Percentiles rank a stretch among this genome's conserved stretches.
phyloP scores from a whole-genome alignment of 192 early-diverging fungal genomes.

The Coemansia sp. region DNA sequence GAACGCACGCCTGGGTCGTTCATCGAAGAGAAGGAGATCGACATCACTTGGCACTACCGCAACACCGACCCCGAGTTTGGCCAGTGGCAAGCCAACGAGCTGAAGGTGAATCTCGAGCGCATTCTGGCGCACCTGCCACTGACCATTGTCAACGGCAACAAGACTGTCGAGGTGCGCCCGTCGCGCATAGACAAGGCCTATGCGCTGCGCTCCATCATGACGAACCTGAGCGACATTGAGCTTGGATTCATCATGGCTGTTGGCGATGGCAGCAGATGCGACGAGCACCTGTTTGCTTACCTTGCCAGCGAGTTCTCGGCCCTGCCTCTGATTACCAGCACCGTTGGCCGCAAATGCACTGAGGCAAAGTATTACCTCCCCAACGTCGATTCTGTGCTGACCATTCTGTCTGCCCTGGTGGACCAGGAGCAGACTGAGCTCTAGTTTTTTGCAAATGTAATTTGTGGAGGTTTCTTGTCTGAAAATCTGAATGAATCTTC shows the following conservation, averaged over 20 bases:
- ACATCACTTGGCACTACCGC: constrained; percentile 98
- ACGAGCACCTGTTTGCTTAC: constrained; percentile 89
- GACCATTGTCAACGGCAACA: constrained; percentile 92
- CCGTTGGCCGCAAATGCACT: constrained; percentile 97
- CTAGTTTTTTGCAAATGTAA: constrained; percentile 2
- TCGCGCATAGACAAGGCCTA: constrained; percentile 90
- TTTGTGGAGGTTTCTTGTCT: background rate
- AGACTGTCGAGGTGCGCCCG: constrained; percentile 95
- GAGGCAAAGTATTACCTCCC: constrained; percentile 89
- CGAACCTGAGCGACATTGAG: constrained; percentile 61
- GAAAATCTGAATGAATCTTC: background rate
- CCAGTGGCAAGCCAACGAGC: constrained; percentile 96
- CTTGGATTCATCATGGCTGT: constrained; percentile 69
- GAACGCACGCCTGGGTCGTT: constrained; percentile 97
- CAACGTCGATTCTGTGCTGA: constrained; percentile 59
- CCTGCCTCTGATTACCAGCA: constrained; percentile 71
- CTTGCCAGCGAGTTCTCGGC: constrained; percentile 57
- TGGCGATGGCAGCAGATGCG: constrained; percentile 94
- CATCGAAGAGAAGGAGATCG: constrained; percentile 99
- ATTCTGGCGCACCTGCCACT: constrained; percentile 91
- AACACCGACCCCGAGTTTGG: constrained; percentile 96
- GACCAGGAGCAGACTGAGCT: background rate
- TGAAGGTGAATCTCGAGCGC: constrained; percentile 97
- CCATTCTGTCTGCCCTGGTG: constrained; percentile 31
- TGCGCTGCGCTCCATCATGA: constrained; percentile 84